phyloP scores from a whole-genome alignment of 2,329 filamentous ascomycete species.

The Sporothrix dimorphospora region DNA sequence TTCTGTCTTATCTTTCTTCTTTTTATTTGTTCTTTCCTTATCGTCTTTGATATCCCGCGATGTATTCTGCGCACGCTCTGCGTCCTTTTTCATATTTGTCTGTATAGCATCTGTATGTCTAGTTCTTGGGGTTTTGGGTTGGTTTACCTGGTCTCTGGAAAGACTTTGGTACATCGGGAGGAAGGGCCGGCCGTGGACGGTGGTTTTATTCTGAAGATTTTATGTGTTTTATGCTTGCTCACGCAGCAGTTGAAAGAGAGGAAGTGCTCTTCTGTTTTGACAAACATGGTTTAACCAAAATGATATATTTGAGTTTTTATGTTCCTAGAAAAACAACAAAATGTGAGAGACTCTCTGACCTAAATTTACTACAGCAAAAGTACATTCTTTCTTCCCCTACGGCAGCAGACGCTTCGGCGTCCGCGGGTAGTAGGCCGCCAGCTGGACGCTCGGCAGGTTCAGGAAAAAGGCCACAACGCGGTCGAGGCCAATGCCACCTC shows the following conservation, averaged over 20 bases:
- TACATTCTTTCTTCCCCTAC: constrained; percentile 37
- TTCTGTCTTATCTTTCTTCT: no score
- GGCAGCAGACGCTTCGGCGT: constrained; percentile 63
- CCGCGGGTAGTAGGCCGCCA: constrained; percentile 61
- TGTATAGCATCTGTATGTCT: constrained; percentile 19
- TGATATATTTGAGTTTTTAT: constrained; percentile 6
- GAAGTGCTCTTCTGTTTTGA: constrained; percentile 18
- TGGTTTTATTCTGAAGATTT: background rate
- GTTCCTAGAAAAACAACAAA: background rate
- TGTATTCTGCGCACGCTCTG: background rate
- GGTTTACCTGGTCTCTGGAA: background rate
- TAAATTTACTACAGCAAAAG: background rate
- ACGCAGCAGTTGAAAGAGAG: constrained; percentile 4
- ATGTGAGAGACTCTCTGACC: background rate
- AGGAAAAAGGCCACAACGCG: constrained; percentile 73
- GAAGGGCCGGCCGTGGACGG: background rate
- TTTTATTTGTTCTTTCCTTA: background rate
- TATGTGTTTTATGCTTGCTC: background rate
- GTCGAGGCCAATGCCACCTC: constrained; percentile 86
- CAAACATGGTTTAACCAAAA: background rate
- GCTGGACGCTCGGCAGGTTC: constrained; percentile 60
- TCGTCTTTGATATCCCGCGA: constrained; percentile 20
- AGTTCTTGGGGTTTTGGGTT: background rate
- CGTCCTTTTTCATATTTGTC: background rate
- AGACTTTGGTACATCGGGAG: background rate